phyloP scores from a whole-genome alignment of 129 eudicot genomes.

The Cynara cardunculus region DNA sequence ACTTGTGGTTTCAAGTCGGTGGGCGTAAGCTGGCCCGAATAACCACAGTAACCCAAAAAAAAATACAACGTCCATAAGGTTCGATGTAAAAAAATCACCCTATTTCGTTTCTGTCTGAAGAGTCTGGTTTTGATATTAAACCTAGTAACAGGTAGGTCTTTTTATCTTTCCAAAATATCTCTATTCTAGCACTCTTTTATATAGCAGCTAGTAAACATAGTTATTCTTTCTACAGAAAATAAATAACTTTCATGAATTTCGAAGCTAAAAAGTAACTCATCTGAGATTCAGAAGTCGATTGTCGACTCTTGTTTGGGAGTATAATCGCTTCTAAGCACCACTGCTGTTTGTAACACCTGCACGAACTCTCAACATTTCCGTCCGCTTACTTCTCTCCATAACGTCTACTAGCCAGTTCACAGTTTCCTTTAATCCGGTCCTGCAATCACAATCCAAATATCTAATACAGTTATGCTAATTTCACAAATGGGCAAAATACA shows the following conservation, averaged over 20 bases:
- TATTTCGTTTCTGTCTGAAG: background rate
- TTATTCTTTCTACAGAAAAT: slow-evolving; percentile 27
- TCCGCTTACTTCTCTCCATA: slow-evolving; percentile 92
- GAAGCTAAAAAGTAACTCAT: slow-evolving; percentile 14
- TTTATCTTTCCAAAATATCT: slow-evolving; percentile 18
- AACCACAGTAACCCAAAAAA: background rate
- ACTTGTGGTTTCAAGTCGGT: background rate
- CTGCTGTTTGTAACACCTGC: slow-evolving; percentile 57
- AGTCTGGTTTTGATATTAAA: background rate
- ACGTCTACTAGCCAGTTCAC: slow-evolving; percentile 93
- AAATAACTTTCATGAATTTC: slow-evolving; percentile 12
- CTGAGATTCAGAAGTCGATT: slow-evolving; percentile 7
- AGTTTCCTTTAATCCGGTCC: slow-evolving; percentile 81
- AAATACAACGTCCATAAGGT: background rate
- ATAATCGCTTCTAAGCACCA: slow-evolving; percentile 34
- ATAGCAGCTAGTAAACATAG: slow-evolving; percentile 13
- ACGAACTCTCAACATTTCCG: slow-evolving; percentile 82
- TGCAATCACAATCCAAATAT: slow-evolving; percentile 30
- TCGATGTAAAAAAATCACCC: background rate
- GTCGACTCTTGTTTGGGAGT: slow-evolving; percentile 17
- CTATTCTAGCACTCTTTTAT: slow-evolving; percentile 18
- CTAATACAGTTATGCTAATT: background rate
- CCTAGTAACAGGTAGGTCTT: background rate
- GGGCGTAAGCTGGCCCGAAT: background rate
- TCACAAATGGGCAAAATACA: background rate